Evolutionary conservation across 306 rosid genomes (phyloP).

Genomic region (Vigna unguiculata): DNA sequence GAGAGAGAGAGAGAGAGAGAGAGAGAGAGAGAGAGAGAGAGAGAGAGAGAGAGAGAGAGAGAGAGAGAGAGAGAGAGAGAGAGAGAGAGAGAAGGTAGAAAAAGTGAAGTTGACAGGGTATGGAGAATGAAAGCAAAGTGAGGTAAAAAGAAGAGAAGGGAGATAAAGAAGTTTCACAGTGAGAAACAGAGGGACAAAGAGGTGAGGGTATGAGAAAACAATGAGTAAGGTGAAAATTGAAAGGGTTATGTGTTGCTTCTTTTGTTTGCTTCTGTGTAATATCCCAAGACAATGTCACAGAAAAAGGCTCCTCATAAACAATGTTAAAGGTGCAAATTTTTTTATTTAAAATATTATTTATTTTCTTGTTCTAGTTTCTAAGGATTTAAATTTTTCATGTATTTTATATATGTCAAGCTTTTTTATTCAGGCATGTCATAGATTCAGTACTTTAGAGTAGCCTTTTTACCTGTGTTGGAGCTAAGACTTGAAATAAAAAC

Average conservation of each 20-base stretch:
- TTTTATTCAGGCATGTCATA: not conserved
- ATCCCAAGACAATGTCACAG: not conserved
- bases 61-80: conserved; percentile 6
- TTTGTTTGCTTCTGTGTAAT: not conserved
- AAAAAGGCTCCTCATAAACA: not conserved
- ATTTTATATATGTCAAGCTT: not conserved
- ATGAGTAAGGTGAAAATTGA: not conserved
- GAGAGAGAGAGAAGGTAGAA: conserved; percentile 9
- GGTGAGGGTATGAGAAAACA: conserved; percentile 45
- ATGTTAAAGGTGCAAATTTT: too few relatives aligned
- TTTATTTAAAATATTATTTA: not conserved
- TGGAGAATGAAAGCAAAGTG: conserved; percentile 50
- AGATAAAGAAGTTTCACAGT: conserved; percentile 58
- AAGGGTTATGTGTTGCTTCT: not conserved
- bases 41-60: conserved; percentile 28
- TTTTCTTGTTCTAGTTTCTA: not conserved
- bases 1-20: conserved; percentile 16
- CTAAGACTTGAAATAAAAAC: not conserved
- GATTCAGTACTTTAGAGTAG: not conserved
- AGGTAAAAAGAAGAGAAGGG: conserved; percentile 46
- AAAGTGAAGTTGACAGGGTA: conserved; percentile 37
- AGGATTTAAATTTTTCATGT: not conserved
- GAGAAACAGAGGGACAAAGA: conserved; percentile 64
- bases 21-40: conserved; percentile 4
- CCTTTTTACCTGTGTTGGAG: not conserved